Base-by-base conservation (phyloP, 768 basidiomycete species). In the Exidia glandulosa region DNA sequence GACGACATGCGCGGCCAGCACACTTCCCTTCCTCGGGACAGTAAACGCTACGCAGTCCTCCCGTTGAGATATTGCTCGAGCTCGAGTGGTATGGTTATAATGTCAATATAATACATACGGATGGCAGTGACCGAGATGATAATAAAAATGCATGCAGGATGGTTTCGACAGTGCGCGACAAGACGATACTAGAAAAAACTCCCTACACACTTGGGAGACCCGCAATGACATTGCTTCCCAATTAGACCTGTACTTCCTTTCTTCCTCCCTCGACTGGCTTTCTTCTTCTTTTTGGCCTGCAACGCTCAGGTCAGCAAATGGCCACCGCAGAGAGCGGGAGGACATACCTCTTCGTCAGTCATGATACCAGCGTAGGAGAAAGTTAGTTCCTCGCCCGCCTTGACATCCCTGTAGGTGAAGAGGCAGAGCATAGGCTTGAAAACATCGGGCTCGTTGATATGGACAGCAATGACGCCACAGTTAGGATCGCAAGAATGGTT, bases 401-500 rank as follows among this genome's bases (percentile, higher is more conserved):
- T 77, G 14, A 92, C 81, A 61, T 89, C 85, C 9, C 79, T 74
- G 41, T 62, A 71, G 2, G 90, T 82, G 69, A 90, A 93, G 12
- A 90, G 74, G 0, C 81, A 75, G 7, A 92, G 67, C 13, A 86
- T 68, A 0, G 89, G 88, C 66, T 87, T 89, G 12, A 82, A 74
- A 16, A 86, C 66, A 64, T 90, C 81, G 13, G 81, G 78, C 57
- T 92, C 90, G 64, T 91, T 86, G 70, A 90, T 84, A 65, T 93
- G 89, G 50, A 81, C 85, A 0, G 88, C 76, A n/a, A 78, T 77
- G 25, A 93, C 78, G 4, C 69, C 68, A 63, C 86, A 85, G 67
- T 95, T 96, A 0, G 93, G 93, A 60, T 91, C 86, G 66, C 94
- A 95, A 19, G 88, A 91, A 64, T 96, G 92, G 64, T 95, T 96